A percentile compares a stretch with the other conserved stretches of the same genome.
phyloP scores from a whole-genome alignment of 805 yeast genomes.

The Clavispora phyllophila region DNA sequence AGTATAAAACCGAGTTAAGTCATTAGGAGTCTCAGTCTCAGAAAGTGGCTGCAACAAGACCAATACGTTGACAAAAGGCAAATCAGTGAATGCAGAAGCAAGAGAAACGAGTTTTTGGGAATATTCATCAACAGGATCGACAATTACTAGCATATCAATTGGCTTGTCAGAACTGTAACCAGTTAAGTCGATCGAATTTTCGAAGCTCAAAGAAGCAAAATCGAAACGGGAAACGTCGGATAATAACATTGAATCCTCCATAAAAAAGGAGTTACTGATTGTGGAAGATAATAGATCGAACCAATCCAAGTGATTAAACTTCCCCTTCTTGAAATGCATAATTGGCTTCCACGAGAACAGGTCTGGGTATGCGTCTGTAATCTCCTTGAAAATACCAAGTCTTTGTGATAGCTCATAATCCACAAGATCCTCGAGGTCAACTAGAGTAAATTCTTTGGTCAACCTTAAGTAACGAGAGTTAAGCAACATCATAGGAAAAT shows the following conservation, averaged over 20 bases:
- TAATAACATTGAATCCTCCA: slow-evolving; percentile 37
- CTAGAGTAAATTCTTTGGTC: slow-evolving; percentile 15
- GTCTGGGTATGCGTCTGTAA: slow-evolving; percentile 24
- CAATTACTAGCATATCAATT: slow-evolving; percentile 52
- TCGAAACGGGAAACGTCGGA: slow-evolving; percentile 45
- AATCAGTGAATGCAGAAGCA: slow-evolving; percentile 30
- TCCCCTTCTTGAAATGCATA: slow-evolving; percentile 14
- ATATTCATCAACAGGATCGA: slow-evolving; percentile 69
- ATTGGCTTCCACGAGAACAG: slow-evolving; percentile 15
- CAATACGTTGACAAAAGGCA: slow-evolving; percentile 48
- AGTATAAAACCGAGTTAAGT: slow-evolving; percentile 54
- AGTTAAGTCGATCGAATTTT: slow-evolving; percentile 22
- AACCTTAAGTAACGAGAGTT: slow-evolving; percentile 51
- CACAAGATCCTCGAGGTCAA: slow-evolving; percentile 34
- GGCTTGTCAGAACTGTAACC: slow-evolving; percentile 22
- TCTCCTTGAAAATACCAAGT: slow-evolving; percentile 26
- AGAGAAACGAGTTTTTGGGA: slow-evolving; percentile 61
- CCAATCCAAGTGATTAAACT: slow-evolving; percentile 34
- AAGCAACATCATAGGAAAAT: slow-evolving; percentile 38
- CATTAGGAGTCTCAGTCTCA: slow-evolving; percentile 31
- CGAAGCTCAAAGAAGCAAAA: slow-evolving; percentile 27
- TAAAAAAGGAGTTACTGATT: slow-evolving; percentile 41
- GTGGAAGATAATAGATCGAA: slow-evolving; percentile 42
- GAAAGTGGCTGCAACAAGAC: slow-evolving; percentile 57
- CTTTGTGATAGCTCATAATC: slow-evolving; percentile 47